phyloP scores from a whole-genome alignment of 2,329 filamentous ascomycete species.

The Hawksworthiomyces lignivorus region DNA sequence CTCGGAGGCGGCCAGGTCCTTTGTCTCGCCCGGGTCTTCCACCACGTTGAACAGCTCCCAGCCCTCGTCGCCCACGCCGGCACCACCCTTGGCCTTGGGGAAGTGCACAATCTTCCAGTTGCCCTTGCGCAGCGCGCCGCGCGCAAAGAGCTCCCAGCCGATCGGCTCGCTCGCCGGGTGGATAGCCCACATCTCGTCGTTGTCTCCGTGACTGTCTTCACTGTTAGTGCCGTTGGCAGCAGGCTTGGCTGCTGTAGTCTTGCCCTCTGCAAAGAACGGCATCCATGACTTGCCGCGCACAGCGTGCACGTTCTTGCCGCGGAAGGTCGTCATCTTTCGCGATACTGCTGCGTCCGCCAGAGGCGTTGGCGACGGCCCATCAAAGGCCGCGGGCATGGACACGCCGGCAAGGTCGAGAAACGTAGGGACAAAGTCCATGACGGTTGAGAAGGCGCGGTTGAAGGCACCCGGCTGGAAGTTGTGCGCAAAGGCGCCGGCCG shows the following conservation, averaged over 20 bases:
- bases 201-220: conserved; percentile 5
- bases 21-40: conserved; percentile 36
- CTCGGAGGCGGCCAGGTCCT: conserved; percentile 27
- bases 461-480: conserved; percentile 6
- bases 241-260: too few species aligned
- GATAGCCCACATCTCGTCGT: conserved; percentile 15
- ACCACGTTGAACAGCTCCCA: conserved; percentile 42
- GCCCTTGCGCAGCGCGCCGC: conserved; percentile 25
- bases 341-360: neutral
- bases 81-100: conserved; percentile 20
- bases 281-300: conserved; percentile 3
- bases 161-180: conserved; percentile 15
- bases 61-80: conserved; percentile 40
- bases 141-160: conserved; percentile 28
- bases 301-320: conserved; percentile 25
- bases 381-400: conserved; percentile 41
- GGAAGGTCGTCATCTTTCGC: conserved; percentile 30
- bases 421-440: conserved; percentile 43
- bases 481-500: neutral
- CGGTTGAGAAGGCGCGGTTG: conserved; percentile 36
- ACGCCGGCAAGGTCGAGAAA: conserved; percentile 39
- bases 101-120: conserved; percentile 24
- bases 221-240: too few species aligned
- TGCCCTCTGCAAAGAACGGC: neutral
- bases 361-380: conserved; percentile 29